A percentile compares a stretch with the other conserved stretches of the same genome.
Evolutionary conservation across 768 basidiomycete species (phyloP).

Genomic region (Rickenella mellea): DNA sequence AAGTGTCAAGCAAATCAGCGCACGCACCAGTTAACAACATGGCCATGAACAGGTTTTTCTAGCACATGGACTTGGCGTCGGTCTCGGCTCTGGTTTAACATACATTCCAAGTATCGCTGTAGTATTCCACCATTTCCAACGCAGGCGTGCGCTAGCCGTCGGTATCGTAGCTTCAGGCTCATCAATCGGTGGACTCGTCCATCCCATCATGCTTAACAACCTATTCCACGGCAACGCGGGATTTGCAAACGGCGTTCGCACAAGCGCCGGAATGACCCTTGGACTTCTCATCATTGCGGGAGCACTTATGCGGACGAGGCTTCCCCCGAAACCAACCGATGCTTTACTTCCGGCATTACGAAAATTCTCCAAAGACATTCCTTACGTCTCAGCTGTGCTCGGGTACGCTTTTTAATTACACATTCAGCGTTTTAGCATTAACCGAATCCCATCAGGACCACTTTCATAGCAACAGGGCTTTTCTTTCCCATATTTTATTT

Average conservation of each 20-base stretch:
- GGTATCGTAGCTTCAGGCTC: slow-evolving; percentile 30
- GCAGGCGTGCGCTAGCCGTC: slow-evolving; percentile 30
- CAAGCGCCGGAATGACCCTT: slow-evolving; percentile 33
- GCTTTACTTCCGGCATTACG: neutral
- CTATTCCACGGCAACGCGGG: slow-evolving; percentile 8
- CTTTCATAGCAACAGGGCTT: neutral
- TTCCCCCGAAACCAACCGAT: slow-evolving; percentile 13
- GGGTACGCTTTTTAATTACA: slow-evolving; percentile 11
- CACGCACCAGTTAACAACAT: slow-evolving; percentile 2
- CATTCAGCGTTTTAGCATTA: slow-evolving; percentile 1
- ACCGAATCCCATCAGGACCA: neutral
- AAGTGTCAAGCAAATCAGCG: neutral
- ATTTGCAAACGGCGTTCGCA: slow-evolving; percentile 39
- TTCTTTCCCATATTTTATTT: slow-evolving; percentile 6
- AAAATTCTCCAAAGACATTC: slow-evolving; percentile 4
- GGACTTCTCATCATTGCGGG: slow-evolving; percentile 24
- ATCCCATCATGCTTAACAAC: slow-evolving; percentile 25
- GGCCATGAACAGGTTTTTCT: slow-evolving; percentile 29
- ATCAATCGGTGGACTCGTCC: slow-evolving; percentile 19
- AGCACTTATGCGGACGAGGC: slow-evolving; percentile 27
- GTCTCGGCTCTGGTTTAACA: slow-evolving; percentile 37
- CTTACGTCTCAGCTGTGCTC: slow-evolving; percentile 4
- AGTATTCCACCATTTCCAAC: slow-evolving; percentile 35
- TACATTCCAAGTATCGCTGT: slow-evolving; percentile 41
- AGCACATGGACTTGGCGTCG: slow-evolving; percentile 23